Evolutionary conservation across 805 yeast genomes (phyloP).

Genomic region (Wickerhamiella siamensis): DNA sequence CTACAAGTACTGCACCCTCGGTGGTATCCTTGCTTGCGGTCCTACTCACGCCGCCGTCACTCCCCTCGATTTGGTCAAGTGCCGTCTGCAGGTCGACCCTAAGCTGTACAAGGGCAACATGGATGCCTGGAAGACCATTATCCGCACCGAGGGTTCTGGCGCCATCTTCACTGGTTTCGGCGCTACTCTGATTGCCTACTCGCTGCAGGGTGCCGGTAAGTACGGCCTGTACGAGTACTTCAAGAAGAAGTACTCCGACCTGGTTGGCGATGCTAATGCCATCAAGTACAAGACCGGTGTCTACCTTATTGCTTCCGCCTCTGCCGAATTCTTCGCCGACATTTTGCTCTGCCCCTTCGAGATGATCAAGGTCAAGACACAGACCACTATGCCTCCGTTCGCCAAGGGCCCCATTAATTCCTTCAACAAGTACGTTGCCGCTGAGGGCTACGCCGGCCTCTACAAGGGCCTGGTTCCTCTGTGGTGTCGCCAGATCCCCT

Average conservation of each 20-base stretch:
- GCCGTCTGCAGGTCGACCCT: slow-evolving; percentile 80
- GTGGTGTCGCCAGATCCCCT: slow-evolving; percentile 97
- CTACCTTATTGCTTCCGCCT: slow-evolving; percentile 73
- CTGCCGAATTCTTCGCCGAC: slow-evolving; percentile 91
- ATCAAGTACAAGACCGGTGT: slow-evolving; percentile 55
- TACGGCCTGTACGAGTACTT: slow-evolving; percentile 90
- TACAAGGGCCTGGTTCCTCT: slow-evolving; percentile 84
- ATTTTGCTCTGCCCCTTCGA: slow-evolving; percentile 84
- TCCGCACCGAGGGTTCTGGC: slow-evolving; percentile 56
- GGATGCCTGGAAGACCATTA: slow-evolving; percentile 68
- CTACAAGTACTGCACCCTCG: slow-evolving; percentile 59
- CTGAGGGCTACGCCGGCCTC: slow-evolving; percentile 59
- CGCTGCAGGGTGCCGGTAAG: slow-evolving; percentile 94
- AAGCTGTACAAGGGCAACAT: slow-evolving; percentile 56
- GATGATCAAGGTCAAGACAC: slow-evolving; percentile 87
- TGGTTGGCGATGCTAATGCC: slow-evolving; percentile 49
- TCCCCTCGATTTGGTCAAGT: slow-evolving; percentile 85
- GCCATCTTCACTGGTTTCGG: slow-evolving; percentile 80
- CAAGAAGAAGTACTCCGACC: slow-evolving; percentile 60
- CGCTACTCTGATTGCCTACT: slow-evolving; percentile 85
- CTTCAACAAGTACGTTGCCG: slow-evolving; percentile 45
- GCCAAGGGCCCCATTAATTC: slow-evolving; percentile 53
- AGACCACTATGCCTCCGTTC: slow-evolving; percentile 82
- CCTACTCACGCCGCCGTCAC: slow-evolving; percentile 92
- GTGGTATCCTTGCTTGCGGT: slow-evolving; percentile 79